phyloP scores from a whole-genome alignment of 768 basidiomycete genomes.

The Pulveroboletus sp. region DNA sequence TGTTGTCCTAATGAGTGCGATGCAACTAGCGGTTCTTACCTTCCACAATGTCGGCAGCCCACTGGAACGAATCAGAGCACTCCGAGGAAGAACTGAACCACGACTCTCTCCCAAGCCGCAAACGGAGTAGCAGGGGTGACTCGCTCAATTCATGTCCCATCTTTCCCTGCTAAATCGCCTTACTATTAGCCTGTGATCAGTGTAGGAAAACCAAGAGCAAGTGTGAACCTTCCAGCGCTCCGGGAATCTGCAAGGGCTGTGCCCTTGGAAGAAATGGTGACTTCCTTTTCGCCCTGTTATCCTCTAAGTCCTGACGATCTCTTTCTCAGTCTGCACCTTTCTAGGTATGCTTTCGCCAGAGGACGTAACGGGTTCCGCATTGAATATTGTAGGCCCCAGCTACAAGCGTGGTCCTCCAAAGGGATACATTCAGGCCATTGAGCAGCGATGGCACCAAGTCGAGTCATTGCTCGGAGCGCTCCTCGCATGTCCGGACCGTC shows the following conservation, averaged over 20 bases:
- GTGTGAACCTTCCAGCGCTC: constrained; percentile 56
- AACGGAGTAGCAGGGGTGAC: constrained; percentile 62
- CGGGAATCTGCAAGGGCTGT: constrained; percentile 60
- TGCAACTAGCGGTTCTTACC: constrained; percentile 3
- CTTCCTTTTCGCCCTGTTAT: constrained; percentile 12
- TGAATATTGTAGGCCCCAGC: constrained; percentile 52
- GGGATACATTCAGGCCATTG: constrained; percentile 91
- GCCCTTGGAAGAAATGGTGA: constrained; percentile 50
- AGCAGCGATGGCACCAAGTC: constrained; percentile 87
- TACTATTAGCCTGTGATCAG: constrained; percentile 69
- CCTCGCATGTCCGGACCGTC: constrained; percentile 62
- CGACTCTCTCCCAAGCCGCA: constrained; percentile 43
- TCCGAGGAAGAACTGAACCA: constrained; percentile 52
- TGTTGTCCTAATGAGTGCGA: not conserved
- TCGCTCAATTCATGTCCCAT: constrained; percentile 1
- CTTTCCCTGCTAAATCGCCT: constrained; percentile 12
- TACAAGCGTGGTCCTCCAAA: constrained; percentile 83
- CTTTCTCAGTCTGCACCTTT: constrained; percentile 56
- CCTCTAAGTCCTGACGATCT: constrained; percentile 11
- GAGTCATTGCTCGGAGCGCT: constrained; percentile 85
- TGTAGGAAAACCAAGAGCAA: constrained; percentile 87
- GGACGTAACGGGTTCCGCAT: not conserved
- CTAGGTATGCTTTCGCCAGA: constrained; percentile 38
- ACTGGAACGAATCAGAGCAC: constrained; percentile 56
- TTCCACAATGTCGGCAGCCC: constrained; percentile 24